phyloP scores from a whole-genome alignment of 1,139 yeast species.

The Meyerozyma elateridarum region DNA sequence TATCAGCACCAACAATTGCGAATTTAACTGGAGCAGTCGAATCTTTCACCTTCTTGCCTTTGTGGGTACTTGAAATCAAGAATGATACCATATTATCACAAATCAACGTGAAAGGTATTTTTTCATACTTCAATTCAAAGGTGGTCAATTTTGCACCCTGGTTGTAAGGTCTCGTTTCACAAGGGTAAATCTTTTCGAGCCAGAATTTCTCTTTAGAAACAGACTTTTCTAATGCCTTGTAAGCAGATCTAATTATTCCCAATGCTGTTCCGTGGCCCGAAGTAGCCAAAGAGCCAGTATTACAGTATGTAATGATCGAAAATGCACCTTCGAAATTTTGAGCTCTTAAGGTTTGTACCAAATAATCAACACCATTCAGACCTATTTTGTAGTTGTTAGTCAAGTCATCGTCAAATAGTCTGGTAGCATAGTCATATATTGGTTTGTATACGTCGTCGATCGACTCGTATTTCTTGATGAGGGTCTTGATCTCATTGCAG shows the following conservation, averaged over 20 bases:
- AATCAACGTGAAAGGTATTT: conserved; percentile 81
- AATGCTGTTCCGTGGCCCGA: conserved; percentile 97
- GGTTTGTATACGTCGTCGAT: conserved; percentile 27
- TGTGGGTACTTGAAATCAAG: conserved; percentile 40
- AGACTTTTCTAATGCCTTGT: conserved; percentile 32
- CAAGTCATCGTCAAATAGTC: conserved; percentile 70
- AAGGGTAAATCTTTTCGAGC: conserved; percentile 70
- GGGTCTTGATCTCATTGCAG: conserved; percentile 49
- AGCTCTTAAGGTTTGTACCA: conserved; percentile 38
- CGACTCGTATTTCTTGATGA: conserved; percentile 17
- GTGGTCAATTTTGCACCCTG: conserved; percentile 95
- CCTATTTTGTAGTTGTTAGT: conserved; percentile 76
- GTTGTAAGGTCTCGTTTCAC: conserved; percentile 94
- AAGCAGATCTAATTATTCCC: conserved; percentile 78
- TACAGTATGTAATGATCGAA: conserved; percentile 80
- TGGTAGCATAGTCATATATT: conserved; percentile 49
- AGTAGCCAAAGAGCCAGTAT: conserved; percentile 89
- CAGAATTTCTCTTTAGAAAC: conserved; percentile 32
- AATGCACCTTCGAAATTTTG: conserved; percentile 61
- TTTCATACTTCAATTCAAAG: conserved; percentile 79
- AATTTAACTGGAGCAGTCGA: conserved; percentile 63
- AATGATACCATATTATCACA: conserved; percentile 93
- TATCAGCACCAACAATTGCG: conserved; percentile 96
- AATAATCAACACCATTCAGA: conserved; percentile 71
- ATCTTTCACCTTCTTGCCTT: conserved; percentile 16